Evolutionary conservation across 1,284 basidiomycete species (phyloP), one percentile per base, ranked within the genome.

Genomic region (Ganoderma multipileum): DNA sequence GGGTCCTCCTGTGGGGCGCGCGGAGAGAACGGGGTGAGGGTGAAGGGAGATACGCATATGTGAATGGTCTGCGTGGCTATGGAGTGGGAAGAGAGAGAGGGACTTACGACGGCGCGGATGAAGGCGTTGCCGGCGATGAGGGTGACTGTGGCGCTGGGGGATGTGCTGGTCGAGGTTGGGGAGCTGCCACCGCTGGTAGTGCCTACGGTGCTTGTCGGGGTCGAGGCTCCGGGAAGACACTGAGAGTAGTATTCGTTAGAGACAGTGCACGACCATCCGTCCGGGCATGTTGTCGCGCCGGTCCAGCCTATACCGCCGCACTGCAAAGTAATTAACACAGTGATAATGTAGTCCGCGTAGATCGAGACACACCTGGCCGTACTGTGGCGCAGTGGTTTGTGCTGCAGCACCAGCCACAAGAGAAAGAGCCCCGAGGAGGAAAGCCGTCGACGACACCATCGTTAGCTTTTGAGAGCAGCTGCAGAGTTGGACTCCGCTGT

Each of bases 81-180:
- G 42, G n/a, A 26, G 42, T 26, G 42, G 26, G 23, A 50, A 50
- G 23, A 50, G 9, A 16, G 14, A 26, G 30, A 3, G 36, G 38
- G 28, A 80, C 86, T 68, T 76, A 88, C 88, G 41, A 89, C 88
- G 12, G 88, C 87, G 61, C 88, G 86, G 72, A 90, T 86, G 81
- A 87, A 90, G 11, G 86, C 86, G 70, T 86, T 85, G 36, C 84
- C 85, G 8, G 87, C 76, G 16, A 80, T 77, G 28, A 89, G 83
- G 2, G 86, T 87, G 2, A 85, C 72, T 11, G 83, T 79, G 7
- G 81, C 81, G 26, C 81, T 80, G 6, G 76, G 71, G 20, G 81
- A 78, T n/a, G 80, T 77, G 2, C 81, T 77, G 3, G 83, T 77
- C 3, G 79, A 78, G 4, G 79, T 75, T 8, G 75, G 69, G 20